Evolutionary conservation across 306 rosid species (phyloP).

Genomic region (Oemleria cerasiformis): DNA sequence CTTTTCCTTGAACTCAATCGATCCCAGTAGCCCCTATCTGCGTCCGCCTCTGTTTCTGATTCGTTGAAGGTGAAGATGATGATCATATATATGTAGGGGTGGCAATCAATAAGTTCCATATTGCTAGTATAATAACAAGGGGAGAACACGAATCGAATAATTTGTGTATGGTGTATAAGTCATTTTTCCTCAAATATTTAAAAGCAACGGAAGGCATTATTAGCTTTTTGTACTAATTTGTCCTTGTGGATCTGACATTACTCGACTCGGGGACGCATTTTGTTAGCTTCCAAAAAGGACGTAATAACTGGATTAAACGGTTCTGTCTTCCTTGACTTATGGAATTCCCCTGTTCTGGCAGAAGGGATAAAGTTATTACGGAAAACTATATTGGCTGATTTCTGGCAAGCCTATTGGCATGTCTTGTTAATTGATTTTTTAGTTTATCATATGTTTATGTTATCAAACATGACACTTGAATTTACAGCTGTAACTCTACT

Average conservation of each 20-base stretch:
- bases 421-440: neutral
- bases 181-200: too few species aligned
- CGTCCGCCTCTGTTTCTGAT: too few species aligned
- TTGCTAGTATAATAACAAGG: too few species aligned
- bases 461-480: neutral
- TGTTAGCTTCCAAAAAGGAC: neutral
- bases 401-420: neutral
- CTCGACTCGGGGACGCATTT: neutral
- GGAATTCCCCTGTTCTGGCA: neutral
- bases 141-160: too few species aligned
- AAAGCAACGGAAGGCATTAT: too few species aligned
- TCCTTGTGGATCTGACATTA: neutral
- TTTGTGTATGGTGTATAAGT: too few species aligned
- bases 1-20: neutral
- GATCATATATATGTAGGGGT: too few species aligned
- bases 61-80: too few species aligned
- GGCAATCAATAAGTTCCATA: too few species aligned
- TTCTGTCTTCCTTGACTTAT: neutral
- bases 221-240: neutral
- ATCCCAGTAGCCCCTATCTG: too few species aligned
- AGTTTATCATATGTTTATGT: neutral
- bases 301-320: neutral
- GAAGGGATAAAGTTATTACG: conserved; percentile 4
- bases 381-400: neutral
- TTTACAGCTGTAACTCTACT: conserved; percentile 10